Evolutionary conservation across 331 rosid genomes (phyloP).

Genomic region (Pyrus hybrid): DNA sequence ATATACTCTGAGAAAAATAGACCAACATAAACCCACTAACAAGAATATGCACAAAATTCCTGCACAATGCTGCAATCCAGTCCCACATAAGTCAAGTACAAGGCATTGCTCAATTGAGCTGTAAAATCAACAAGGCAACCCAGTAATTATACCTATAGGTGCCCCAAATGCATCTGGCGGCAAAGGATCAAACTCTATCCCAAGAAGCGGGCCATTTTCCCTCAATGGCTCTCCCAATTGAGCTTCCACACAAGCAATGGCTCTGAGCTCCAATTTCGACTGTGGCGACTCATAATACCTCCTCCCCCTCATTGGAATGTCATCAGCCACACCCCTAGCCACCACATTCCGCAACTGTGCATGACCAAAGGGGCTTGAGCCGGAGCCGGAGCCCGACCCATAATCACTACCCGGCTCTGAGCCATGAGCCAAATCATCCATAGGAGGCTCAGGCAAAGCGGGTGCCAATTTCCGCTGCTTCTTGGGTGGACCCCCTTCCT

Average conservation of each 20-base stretch:
- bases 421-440: slow-evolving; percentile 47
- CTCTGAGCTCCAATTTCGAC: slow-evolving; percentile 68
- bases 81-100: neutral
- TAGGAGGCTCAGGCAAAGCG: slow-evolving; percentile 53
- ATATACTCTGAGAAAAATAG: neutral
- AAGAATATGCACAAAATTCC: neutral
- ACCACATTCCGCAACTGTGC: slow-evolving; percentile 50
- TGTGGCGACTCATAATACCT: slow-evolving; percentile 66
- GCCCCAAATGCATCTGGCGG: slow-evolving; percentile 99
- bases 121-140: neutral
- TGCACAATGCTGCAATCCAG: neutral
- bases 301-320: slow-evolving; percentile 30
- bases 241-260: slow-evolving; percentile 89
- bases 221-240: slow-evolving; percentile 90
- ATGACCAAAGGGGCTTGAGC: slow-evolving; percentile 69
- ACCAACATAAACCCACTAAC: neutral
- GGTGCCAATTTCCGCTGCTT: slow-evolving; percentile 32
- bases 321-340: slow-evolving; percentile 39
- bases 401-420: slow-evolving; percentile 66
- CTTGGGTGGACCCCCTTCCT: slow-evolving; percentile 55
- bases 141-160: slow-evolving; percentile 55
- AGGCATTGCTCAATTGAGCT: neutral
- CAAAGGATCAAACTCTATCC: slow-evolving; percentile 84
- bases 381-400: slow-evolving; percentile 93
- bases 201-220: slow-evolving; percentile 89